Evolutionary conservation across 1,139 yeast genomes (phyloP).

Genomic region (Saccharomyces hybrid): DNA sequence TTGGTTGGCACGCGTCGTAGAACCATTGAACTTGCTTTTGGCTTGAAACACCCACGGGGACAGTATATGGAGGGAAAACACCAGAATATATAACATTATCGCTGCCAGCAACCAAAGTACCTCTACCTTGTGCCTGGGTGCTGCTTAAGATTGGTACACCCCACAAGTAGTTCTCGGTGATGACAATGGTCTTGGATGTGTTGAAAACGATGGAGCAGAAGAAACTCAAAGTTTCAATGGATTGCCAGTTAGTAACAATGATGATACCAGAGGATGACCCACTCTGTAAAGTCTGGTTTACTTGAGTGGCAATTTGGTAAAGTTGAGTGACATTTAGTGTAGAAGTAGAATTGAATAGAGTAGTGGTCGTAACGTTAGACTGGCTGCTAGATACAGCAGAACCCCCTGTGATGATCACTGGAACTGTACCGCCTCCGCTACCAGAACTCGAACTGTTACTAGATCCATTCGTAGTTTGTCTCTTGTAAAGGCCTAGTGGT

Average conservation of each 20-base stretch:
- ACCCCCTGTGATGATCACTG: slow-evolving; percentile 3
- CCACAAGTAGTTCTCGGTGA: slow-evolving; percentile 17
- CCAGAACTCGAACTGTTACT: slow-evolving; percentile 2
- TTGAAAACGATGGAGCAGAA: slow-evolving; percentile 23
- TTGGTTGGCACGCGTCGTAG: slow-evolving; percentile 19
- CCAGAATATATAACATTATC: slow-evolving; percentile 25
- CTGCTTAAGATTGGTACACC: slow-evolving; percentile 24
- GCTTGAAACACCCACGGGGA: slow-evolving; percentile 22
- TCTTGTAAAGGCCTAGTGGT: slow-evolving; percentile 4
- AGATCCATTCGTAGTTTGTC: not conserved
- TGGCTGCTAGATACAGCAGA: slow-evolving; percentile 1
- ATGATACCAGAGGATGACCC: slow-evolving; percentile 22
- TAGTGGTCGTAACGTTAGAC: slow-evolving; percentile 5
- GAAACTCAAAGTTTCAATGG: slow-evolving; percentile 27
- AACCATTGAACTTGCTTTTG: slow-evolving; percentile 16
- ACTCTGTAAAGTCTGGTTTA: slow-evolving; percentile 16
- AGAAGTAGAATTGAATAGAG: slow-evolving; percentile 21
- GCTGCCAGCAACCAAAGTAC: slow-evolving; percentile 21
- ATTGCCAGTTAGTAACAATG: slow-evolving; percentile 18
- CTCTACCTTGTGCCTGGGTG: slow-evolving; percentile 20
- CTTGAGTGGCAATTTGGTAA: slow-evolving; percentile 16
- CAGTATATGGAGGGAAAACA: slow-evolving; percentile 20
- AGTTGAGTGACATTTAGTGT: slow-evolving; percentile 23
- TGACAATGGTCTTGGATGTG: slow-evolving; percentile 24
- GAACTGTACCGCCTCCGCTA: slow-evolving; percentile 3